These are phyloP conservation scores for Quercus aquifolioides DNA, from an alignment of 306 rosid species.

Conservation along the genomic window DNA sequence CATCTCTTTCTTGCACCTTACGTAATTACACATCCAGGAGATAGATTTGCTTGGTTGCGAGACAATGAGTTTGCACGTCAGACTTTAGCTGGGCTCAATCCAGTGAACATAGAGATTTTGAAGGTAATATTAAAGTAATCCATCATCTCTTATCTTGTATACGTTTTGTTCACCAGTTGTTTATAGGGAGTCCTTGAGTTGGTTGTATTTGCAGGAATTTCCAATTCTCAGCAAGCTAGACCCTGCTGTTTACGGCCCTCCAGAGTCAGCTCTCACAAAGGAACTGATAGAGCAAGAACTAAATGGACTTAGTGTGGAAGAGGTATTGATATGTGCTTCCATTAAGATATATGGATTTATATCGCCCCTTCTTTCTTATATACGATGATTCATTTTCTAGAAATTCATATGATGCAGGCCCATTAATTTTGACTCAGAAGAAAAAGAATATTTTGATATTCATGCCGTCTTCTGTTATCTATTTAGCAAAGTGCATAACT, in stretches of 20 bases:
- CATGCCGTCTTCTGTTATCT: not conserved
- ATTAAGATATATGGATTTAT: not conserved
- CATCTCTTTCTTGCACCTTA: slow-evolving; percentile 9
- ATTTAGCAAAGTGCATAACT: not conserved
- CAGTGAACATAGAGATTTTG: slow-evolving; percentile 81
- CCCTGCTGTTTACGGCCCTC: slow-evolving; percentile 69
- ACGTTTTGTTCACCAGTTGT: not conserved
- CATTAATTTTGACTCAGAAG: not conserved
- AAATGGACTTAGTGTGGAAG: slow-evolving; percentile 65
- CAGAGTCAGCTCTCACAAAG: slow-evolving; percentile 71
- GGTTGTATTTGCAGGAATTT: slow-evolving; percentile 53
- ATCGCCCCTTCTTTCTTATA: not conserved
- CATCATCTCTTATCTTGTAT: not conserved
- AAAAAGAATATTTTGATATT: not conserved
- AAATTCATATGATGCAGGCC: not conserved
- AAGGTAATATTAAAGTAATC: slow-evolving; percentile 50
- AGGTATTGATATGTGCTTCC: slow-evolving; percentile 41
- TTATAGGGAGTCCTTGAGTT: slow-evolving; percentile 2
- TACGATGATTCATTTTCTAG: not conserved
- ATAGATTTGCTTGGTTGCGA: slow-evolving; percentile 83
- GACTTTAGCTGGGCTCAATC: slow-evolving; percentile 87
- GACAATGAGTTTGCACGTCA: slow-evolving; percentile 95
- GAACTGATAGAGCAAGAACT: slow-evolving; percentile 79
- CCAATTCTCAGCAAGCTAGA: slow-evolving; percentile 79
- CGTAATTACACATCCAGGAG: slow-evolving; percentile 40